Evolutionary conservation across 805 yeast genomes (phyloP).

Genomic region (Suhomyces xylopsoci): DNA sequence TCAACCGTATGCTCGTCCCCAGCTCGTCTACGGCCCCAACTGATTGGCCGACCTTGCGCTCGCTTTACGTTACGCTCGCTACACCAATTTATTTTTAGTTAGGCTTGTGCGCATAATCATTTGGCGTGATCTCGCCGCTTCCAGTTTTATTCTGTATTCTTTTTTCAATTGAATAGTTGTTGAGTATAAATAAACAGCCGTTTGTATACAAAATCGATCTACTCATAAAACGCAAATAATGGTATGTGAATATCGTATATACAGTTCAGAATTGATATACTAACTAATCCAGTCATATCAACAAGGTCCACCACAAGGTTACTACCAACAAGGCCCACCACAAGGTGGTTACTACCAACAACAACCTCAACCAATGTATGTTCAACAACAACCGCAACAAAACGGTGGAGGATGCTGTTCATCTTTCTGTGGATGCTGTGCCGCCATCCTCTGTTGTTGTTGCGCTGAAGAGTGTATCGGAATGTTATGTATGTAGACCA

Average conservation of each 20-base stretch:
- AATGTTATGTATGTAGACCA: conserved; percentile 3
- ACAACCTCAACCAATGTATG: conserved; percentile 33
- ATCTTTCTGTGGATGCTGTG: conserved; percentile 14
- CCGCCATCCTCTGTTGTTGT: conserved; percentile 16
- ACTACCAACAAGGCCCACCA: conserved; percentile 25
- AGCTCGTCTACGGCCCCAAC: not conserved
- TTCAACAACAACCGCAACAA: conserved; percentile 24
- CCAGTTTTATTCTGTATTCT: not conserved
- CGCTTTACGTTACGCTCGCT: not conserved
- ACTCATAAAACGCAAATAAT: not conserved
- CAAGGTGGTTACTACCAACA: conserved; percentile 30
- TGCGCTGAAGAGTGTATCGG: conserved; percentile 17
- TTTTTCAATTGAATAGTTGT: not conserved
- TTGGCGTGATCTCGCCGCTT: not conserved
- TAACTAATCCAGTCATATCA: conserved; percentile 13
- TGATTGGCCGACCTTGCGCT: not conserved
- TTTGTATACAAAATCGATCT: not conserved
- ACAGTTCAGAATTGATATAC: not conserved
- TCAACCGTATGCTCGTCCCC: not conserved
- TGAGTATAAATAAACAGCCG: conserved; percentile 1
- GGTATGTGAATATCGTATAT: not conserved
- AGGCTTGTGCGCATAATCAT: not conserved
- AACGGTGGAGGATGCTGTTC: conserved; percentile 20
- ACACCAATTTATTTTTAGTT: not conserved
- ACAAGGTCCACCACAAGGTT: conserved; percentile 22